Base-by-base conservation (phyloP, 2,329 filamentous ascomycete species). In the Colletotrichum shisoi region DNA sequence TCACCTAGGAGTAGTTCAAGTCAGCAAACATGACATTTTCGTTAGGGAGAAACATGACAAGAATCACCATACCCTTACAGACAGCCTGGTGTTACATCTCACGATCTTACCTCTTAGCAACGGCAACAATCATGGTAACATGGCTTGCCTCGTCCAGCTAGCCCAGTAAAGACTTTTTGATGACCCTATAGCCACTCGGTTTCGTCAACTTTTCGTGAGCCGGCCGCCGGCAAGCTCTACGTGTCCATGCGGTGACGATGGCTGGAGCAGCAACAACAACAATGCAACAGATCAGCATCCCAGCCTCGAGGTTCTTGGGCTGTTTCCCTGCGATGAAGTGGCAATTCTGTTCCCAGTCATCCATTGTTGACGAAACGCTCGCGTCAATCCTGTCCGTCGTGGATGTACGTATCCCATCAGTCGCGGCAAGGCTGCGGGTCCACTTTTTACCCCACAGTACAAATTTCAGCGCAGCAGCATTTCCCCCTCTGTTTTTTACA, bases 221-320 rank as follows among this genome's bases (percentile, higher is more conserved):
- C 51, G 31, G n/a, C 34, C 44, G 40, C 34, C 57, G 5, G 3
- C 46, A 13, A 60, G n/a, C 21, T 48, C 11, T n/a, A 45, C 34
- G 9, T 21, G 34, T 19, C n/a, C 17, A 19, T 27, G 34, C 31
- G 37, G 54, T 56, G 54, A 67, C 54, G 56, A 54, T 42, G 34
- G 48, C 57, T 67, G 64, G 64, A 48, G 64, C 64, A 64, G 59
- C 54, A 44, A 34, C 31, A 44, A 34, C 31, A 34, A 34, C 31
- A 34, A 34, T 9, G 31, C 31, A 34, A 44, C 27, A 57, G 45
- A 62, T 54, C 49, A 31, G 37, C 64, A 56, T 59, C 40, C 61
- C 40, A 37, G 48, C 31, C 53, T 58, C 60, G 42, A 27, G 44
- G 17, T 34, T 52, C 6, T 27, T n/a, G 39, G 34, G 31, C 7